phyloP scores from a whole-genome alignment of 129 eudicot genomes.

The Flaveria bidentis region DNA sequence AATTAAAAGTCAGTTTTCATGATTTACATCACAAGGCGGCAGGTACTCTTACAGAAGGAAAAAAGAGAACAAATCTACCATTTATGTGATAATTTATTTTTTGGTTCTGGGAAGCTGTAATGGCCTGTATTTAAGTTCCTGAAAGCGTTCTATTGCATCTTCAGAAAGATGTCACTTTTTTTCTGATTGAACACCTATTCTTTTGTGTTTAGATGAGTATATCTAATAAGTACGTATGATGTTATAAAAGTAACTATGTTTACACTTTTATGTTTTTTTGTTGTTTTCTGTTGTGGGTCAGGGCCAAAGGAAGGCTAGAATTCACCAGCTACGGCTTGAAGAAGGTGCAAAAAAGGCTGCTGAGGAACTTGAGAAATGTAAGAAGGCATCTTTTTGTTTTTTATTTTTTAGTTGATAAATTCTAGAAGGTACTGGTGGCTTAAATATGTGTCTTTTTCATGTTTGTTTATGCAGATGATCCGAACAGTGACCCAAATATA shows the following conservation, averaged over 20 bases:
- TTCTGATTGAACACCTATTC: not conserved
- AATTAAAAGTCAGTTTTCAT: not conserved
- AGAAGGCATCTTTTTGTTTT: not conserved
- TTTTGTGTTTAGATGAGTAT: not conserved
- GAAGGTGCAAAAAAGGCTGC: constrained; percentile 95
- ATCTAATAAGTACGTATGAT: not conserved
- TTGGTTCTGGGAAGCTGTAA: not conserved
- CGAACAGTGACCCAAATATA: constrained; percentile 74
- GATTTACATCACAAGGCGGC: not conserved
- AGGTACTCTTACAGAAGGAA: not conserved
- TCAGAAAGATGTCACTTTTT: not conserved
- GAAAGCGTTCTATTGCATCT: not conserved
- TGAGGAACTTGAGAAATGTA: constrained; percentile 90
- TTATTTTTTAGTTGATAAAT: not conserved
- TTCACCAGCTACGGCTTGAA: constrained; percentile 81
- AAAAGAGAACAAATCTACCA: not conserved
- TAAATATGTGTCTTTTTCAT: not conserved
- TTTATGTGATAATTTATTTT: not conserved
- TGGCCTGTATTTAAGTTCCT: not conserved
- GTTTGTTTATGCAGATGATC: constrained; percentile 69
- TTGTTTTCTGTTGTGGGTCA: constrained; percentile 31
- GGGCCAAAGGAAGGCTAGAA: constrained; percentile 78
- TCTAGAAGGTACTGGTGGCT: not conserved
- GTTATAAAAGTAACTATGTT: not conserved
- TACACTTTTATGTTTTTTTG: not conserved